Evolutionary conservation across 129 eudicot species (phyloP), one percentile per base, ranked within the genome.

Genomic region (Escallonia rubra): DNA sequence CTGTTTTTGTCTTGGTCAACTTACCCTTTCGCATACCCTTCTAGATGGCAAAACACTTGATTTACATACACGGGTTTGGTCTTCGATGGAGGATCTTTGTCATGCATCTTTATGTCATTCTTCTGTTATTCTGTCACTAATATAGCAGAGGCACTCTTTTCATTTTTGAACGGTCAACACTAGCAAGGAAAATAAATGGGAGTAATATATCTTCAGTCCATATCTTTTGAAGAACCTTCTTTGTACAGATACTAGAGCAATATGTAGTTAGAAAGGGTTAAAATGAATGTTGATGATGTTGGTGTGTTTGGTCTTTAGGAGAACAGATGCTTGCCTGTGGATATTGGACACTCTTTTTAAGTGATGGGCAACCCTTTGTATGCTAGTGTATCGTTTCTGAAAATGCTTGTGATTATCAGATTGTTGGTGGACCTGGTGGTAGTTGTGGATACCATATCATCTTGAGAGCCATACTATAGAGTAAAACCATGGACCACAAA

Each of bases 51-150:
- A 40, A 59, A 55, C 4, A 41, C 40, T 66, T 50, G 4, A 53
- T 41, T 67, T 41, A n/a, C 41, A 61, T 61, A 54, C 40, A 54
- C 23, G 10, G 62, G 47, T 57, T 57, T 69, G 58, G 47, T 69
- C 64, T 43, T 45, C 46, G 53, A n/a, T 11, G 3, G 59, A 54
- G 13, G 59, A n/a, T 54, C 14, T 54, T 12, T 4, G 3, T 54
- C 23, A 54, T 54, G 14, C 59, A 54, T 8, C 0, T 54, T 4
- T 13, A 11, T 13, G 12, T 50, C 12, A 8, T 11, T 0, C 3
- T 50, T 50, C 13, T 50, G 10, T 50, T 11, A 8, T 50, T 50
- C 55, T 50, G 10, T 9, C 12, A 50, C 55, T 23, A 23, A 50
- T 50, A 50, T 8, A 50, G 12, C 3, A 50, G 3, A 50, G 3